Evolutionary conservation across 495 filamentous ascomycete species (phyloP).

Genomic region (Aspergillus sclerotioniger): DNA sequence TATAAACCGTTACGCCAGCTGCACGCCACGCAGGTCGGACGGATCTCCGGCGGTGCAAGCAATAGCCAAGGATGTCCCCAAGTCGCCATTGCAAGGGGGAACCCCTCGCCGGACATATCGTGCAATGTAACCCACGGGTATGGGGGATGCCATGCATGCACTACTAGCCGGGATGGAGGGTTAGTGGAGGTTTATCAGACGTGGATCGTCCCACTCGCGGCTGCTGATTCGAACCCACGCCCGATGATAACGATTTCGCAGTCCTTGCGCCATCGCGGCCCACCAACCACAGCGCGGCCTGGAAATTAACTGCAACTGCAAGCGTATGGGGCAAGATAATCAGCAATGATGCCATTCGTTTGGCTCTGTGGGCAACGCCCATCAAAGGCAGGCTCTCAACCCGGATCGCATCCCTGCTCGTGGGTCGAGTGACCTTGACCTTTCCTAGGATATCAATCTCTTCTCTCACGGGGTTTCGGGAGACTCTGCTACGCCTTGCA

Average conservation of each 20-base stretch:
- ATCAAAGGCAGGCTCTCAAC: background rate
- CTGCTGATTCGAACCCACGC: background rate
- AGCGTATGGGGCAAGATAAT: background rate
- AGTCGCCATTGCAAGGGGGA: background rate
- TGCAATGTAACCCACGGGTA: background rate
- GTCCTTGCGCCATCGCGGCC: background rate
- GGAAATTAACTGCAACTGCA: background rate
- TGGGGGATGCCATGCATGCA: background rate
- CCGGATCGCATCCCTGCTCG: background rate
- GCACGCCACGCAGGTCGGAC: background rate
- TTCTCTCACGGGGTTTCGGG: background rate
- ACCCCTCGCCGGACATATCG: background rate
- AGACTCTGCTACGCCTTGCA: no score
- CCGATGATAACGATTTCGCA: background rate
- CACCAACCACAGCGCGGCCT: background rate
- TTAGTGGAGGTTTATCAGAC: conserved; percentile 6
- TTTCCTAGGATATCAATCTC: background rate
- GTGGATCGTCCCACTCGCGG: background rate
- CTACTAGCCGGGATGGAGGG: background rate
- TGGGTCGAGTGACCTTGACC: background rate
- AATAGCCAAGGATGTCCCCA: background rate
- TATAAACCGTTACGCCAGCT: background rate
- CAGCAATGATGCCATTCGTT: conserved; percentile 1
- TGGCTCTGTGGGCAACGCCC: background rate
- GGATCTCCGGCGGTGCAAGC: background rate